Evolutionary conservation across 805 yeast species (phyloP).

Genomic region (Geotrichum ghanense): DNA sequence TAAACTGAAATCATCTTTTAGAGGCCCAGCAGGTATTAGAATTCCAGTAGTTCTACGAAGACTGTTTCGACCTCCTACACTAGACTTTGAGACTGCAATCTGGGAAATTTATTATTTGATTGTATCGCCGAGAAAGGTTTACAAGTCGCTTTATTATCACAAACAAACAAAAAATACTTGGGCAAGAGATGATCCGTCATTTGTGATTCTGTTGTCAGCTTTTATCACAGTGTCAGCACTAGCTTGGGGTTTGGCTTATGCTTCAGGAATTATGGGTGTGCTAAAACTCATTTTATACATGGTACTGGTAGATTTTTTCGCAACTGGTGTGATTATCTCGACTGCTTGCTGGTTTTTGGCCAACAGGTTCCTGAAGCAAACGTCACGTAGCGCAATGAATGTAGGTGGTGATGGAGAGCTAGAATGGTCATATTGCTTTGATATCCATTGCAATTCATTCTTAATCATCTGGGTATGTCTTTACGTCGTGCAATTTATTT

Average conservation of each 20-base stretch:
- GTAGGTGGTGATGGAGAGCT: slow-evolving; percentile 33
- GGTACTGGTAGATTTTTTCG: slow-evolving; percentile 75
- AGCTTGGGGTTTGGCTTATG: slow-evolving; percentile 83
- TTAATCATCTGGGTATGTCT: slow-evolving; percentile 66
- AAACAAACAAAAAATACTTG: slow-evolving; percentile 69
- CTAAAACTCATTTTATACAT: slow-evolving; percentile 61
- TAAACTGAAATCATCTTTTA: background rate
- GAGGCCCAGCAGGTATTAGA: background rate
- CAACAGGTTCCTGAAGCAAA: slow-evolving; percentile 42
- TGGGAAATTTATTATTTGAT: slow-evolving; percentile 81
- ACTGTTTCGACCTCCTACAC: slow-evolving; percentile 59
- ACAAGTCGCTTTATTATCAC: slow-evolving; percentile 69
- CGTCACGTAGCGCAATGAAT: slow-evolving; percentile 13
- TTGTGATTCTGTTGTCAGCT: slow-evolving; percentile 58
- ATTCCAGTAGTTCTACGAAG: slow-evolving; percentile 21
- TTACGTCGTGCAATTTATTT: slow-evolving; percentile 61
- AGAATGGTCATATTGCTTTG: slow-evolving; percentile 94
- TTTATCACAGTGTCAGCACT: slow-evolving; percentile 64
- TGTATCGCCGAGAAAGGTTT: slow-evolving; percentile 69
- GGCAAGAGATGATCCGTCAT: slow-evolving; percentile 90
- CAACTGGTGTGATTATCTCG: slow-evolving; percentile 57
- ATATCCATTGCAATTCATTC: slow-evolving; percentile 87
- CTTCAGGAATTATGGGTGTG: slow-evolving; percentile 50
- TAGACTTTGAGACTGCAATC: slow-evolving; percentile 84
- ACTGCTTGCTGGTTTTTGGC: slow-evolving; percentile 65